A percentile compares a stretch with the other conserved stretches of the same genome.
These are phyloP conservation scores for Salix exigua DNA, from an alignment of 345 rosid genomes.

Conservation along the genomic window DNA sequence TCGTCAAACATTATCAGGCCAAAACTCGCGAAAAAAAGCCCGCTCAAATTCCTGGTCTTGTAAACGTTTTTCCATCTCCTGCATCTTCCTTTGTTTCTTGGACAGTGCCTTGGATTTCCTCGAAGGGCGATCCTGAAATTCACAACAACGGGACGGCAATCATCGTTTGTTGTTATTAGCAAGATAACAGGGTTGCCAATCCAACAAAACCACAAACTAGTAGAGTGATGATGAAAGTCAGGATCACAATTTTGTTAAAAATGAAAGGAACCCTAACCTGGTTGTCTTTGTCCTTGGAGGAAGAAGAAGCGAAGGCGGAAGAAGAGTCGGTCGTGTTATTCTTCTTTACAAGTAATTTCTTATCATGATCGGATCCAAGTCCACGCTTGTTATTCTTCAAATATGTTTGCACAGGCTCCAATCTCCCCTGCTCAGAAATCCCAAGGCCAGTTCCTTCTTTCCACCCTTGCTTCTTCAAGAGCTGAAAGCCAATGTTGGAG, in stretches of 20 bases:
- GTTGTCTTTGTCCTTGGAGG: conserved; percentile 24
- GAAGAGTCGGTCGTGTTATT: conserved; percentile 33
- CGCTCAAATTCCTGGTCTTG: conserved; percentile 74
- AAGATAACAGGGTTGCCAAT: no score
- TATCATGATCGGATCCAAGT: conserved; percentile 48
- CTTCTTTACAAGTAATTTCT: conserved; percentile 29
- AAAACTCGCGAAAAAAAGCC: conserved; percentile 77
- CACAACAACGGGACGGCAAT: not conserved
- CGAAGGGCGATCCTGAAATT: conserved; percentile 42
- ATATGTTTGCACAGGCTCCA: conserved; percentile 60
- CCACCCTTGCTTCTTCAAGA: conserved; percentile 94
- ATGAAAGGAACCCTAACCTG: conserved; percentile 25
- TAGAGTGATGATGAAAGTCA: no score
- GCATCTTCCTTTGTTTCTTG: conserved; percentile 67
- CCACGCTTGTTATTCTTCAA: conserved; percentile 74
- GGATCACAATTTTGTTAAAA: no score
- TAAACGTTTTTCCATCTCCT: conserved; percentile 53
- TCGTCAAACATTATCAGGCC: conserved; percentile 87
- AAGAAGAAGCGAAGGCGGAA: not conserved
- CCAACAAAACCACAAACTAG: no score
- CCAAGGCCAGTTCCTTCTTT: conserved; percentile 95
- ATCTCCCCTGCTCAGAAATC: conserved; percentile 72
- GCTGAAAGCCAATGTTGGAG: conserved; percentile 78
- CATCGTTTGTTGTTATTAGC: no score
- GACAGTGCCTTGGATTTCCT: conserved; percentile 55